Evolutionary conservation across 208 protist genomes (phyloP), one percentile per base, ranked within the genome.

Genomic region (Crithidia expoeki): DNA sequence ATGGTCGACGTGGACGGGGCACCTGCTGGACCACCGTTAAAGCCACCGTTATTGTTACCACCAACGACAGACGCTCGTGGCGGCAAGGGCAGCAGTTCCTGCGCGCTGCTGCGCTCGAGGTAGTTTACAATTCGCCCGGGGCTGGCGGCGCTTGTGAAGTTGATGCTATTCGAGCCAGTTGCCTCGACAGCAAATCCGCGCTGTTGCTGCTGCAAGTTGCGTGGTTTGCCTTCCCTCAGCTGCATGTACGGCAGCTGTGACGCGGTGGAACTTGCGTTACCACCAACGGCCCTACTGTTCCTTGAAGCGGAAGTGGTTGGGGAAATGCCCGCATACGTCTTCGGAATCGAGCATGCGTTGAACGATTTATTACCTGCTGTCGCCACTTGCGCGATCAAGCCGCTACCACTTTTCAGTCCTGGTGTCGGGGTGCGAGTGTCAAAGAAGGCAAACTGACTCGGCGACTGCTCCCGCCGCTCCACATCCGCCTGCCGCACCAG

Each of bases 361-460:
- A 4, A 23, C 36, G 51, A 21, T n/a, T 5, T 7, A 9, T n/a
- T n/a, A n/a, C n/a, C n/a, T n/a, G 51, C 28, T 33, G 51, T 23
- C 36, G 38, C 32, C 12, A 38, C 19, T 4, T 12, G 6, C 10
- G 30, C 4, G 14, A n/a, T 21, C 4, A 10, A 11, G 36, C n/a
- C 36, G 34, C 5, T 16, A 1, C 7, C n/a, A 36, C 28, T 53
- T 6, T 50, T 33, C 40, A 19, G 52, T 12, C n/a, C 30, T 1
- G 59, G 72, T 30, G 52, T 33, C 11, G 72, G 65, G 2, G 64
- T 72, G 17, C 65, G 72, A 25, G 49, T 1, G 36, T 86, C 80
- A 63, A 92, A 92, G 71, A 89, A 87, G 51, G 78, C 68, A 44
- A 58, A 53, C 9, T 53, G 38, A 12, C 62, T 62, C 2, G 52